A percentile compares a stretch with the other conserved stretches of the same genome.
Evolutionary conservation across 2,329 filamentous ascomycete species (phyloP).

Genomic region (Colletotrichum tabaci): DNA sequence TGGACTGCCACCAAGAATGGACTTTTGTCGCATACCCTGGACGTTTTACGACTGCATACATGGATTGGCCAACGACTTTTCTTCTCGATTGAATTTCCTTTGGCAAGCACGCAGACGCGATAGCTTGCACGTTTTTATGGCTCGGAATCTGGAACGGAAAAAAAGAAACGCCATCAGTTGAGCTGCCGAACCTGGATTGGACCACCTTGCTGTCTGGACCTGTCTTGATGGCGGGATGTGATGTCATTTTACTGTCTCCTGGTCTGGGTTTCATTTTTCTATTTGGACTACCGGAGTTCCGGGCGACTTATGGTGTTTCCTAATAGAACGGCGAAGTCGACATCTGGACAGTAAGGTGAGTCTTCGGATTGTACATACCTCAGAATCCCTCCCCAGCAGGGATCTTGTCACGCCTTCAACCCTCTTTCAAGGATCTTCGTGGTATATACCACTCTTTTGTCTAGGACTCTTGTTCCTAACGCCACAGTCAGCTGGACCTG

Average conservation of each 20-base stretch:
- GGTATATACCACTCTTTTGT: not conserved
- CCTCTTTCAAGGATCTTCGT: not conserved
- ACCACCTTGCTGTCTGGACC: constrained; percentile 43
- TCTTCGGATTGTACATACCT: constrained; percentile 40
- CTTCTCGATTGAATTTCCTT: constrained; percentile 34
- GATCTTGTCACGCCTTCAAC: constrained; percentile 25
- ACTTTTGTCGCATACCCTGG: constrained; percentile 39
- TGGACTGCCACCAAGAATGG: constrained; percentile 31
- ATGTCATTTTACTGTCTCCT: constrained; percentile 35
- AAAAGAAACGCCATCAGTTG: constrained; percentile 31
- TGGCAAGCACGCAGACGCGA: constrained; percentile 29
- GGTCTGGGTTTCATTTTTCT: constrained; percentile 40
- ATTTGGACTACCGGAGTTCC: constrained; percentile 42
- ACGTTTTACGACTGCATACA: constrained; percentile 44
- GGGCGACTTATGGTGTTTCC: constrained; percentile 35
- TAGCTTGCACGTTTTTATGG: constrained; percentile 38
- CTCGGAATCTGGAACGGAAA: constrained; percentile 40
- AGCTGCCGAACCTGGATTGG: constrained; percentile 23
- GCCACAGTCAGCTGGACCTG: constrained; percentile 25
- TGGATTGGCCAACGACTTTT: constrained; percentile 43
- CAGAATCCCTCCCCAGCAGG: constrained; percentile 11
- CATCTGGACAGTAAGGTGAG: constrained; percentile 44
- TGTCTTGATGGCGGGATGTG: constrained; percentile 37
- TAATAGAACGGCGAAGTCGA: constrained; percentile 40
- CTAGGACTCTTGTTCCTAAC: constrained; percentile 25